Evolutionary conservation across 1,139 yeast species (phyloP).

Genomic region (Pichia terricola): DNA sequence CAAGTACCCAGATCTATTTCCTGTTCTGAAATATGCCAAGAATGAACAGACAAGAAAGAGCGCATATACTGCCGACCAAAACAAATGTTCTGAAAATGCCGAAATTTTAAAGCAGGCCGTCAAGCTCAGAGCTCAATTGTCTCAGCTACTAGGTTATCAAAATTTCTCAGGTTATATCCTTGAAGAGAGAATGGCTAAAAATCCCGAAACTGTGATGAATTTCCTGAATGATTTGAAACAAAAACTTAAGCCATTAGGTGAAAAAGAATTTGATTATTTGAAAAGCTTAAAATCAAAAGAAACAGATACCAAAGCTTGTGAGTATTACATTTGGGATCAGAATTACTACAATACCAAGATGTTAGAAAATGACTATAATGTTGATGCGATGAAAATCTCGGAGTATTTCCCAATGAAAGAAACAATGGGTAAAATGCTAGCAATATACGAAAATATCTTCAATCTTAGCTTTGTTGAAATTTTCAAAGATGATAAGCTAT

Average conservation of each 20-base stretch:
- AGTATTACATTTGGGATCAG: conserved; percentile 67
- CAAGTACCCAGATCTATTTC: conserved; percentile 72
- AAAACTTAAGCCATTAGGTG: conserved; percentile 51
- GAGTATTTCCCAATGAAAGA: conserved; percentile 71
- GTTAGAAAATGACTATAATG: conserved; percentile 58
- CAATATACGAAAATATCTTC: conserved; percentile 59
- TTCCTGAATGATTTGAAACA: conserved; percentile 54
- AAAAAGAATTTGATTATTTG: conserved; percentile 43
- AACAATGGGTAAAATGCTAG: conserved; percentile 59
- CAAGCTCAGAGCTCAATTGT: conserved; percentile 49
- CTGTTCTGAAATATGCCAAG: conserved; percentile 64
- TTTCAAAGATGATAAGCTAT: conserved; percentile 25
- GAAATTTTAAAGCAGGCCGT: conserved; percentile 51
- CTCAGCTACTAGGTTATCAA: conserved; percentile 54
- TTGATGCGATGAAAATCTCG: conserved; percentile 60
- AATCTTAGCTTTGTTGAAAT: conserved; percentile 54
- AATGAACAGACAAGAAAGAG: conserved; percentile 53
- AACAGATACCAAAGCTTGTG: conserved; percentile 27
- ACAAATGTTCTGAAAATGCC: conserved; percentile 55
- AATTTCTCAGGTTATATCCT: conserved; percentile 60
- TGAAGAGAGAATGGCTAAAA: conserved; percentile 75
- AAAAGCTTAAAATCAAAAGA: conserved; percentile 47
- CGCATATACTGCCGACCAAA: conserved; percentile 59
- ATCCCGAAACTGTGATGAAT: conserved; percentile 43
- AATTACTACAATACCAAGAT: conserved; percentile 54